Evolutionary conservation across 2,329 filamentous ascomycete genomes (phyloP), one percentile per base, ranked within the genome.

Genomic region (Graphiopsis chlorocephala): DNA sequence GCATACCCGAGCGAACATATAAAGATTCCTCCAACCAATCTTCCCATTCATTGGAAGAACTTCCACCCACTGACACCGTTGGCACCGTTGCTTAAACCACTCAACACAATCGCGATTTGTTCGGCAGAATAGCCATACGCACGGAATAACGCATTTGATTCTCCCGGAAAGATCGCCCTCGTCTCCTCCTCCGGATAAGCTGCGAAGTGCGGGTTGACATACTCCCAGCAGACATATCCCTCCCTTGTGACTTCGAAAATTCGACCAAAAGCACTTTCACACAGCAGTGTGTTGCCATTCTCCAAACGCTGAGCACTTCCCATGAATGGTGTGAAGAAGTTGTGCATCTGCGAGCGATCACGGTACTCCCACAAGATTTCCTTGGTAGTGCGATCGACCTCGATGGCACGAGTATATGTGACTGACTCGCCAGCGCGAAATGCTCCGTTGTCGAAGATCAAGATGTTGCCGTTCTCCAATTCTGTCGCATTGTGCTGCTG

Each of bases 261-360:
- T n/a, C 79, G 72, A 0, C 80, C 80, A 64, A 78, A 77, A 0
- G 76, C 79, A 45, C 76, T 78, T 69, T 82, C 80, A 25, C 76
- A 80, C 6, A 82, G 65, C 60, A 82, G 61, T 0, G 79, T 79
- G 66, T 82, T 82, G 10, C 79, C 79, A 59, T 78, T 79, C 11
- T 42, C 48, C 17, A 82, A 66, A 15, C 77, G 70, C 68, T 82
- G 80, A 8, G 80, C 80, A 57, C 77, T 77, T 23, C 80, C 80
- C 80, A 82, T 82, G 61, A 82, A 82, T 0, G 80, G 79, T 0
- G 78, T 81, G 70, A 81, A 82, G 68, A 81, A 80, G 6, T 72
- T 74, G 50, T 55, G 50, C 60, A 79, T 70, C 6, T 76, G 75
- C 47, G 76, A 73, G 1, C 73, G 69, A 64, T 82, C 80, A 10